phyloP scores from a whole-genome alignment of 257 asterid species.

The Solanum sejunctum region DNA sequence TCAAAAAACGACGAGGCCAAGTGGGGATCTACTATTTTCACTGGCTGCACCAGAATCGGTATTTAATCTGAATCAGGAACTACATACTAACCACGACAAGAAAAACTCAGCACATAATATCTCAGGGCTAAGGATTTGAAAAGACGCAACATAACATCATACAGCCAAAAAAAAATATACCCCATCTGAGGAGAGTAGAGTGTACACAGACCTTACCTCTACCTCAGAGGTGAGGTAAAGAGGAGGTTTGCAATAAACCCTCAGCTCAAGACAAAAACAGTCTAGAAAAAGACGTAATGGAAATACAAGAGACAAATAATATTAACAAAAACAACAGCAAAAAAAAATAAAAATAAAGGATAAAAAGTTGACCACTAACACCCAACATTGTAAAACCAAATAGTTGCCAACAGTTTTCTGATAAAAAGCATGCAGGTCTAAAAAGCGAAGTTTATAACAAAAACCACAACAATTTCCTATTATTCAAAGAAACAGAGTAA shows the following conservation, averaged over 20 bases:
- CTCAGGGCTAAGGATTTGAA: background rate
- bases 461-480: background rate
- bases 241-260: too few relatives aligned
- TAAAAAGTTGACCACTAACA: background rate
- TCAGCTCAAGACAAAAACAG: too few relatives aligned
- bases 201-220: too few relatives aligned
- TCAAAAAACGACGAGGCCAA: conserved; percentile 81
- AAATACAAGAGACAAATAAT: too few relatives aligned
- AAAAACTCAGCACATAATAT: background rate
- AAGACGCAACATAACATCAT: background rate
- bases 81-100: background rate
- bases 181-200: too few relatives aligned
- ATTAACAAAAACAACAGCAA: background rate
- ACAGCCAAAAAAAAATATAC: background rate
- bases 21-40: conserved; percentile 92
- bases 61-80: conserved; percentile 15
- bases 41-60: conserved; percentile 63
- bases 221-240: too few relatives aligned
- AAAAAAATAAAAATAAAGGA: background rate
- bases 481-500: background rate
- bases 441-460: background rate
- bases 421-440: background rate
- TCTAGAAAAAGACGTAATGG: too few relatives aligned
- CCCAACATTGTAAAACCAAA: background rate
- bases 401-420: background rate